Base-by-base conservation (phyloP, 352 stramenopile species). In the Pythium folliculosum region DNA sequence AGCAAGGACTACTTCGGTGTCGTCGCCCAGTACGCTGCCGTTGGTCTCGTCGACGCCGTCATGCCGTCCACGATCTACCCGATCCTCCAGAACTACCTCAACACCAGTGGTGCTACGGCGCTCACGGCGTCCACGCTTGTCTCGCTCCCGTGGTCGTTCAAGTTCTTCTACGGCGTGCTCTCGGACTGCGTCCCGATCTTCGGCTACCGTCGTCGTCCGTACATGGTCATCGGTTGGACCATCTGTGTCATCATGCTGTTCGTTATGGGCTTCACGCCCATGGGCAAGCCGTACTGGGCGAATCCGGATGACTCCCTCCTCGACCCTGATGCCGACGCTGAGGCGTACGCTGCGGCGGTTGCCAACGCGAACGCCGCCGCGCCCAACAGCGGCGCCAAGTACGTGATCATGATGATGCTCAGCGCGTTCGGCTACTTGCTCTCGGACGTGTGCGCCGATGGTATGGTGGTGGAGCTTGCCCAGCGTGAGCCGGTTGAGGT, bases 111-210 rank as follows among this genome's bases (percentile, higher is more conserved):
- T 16, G 57, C 63, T 3, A 61, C 48, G 16, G 21, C n/a, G 55
- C 27, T 66, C 27, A 64, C 68, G 14, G 68, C 68, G 0, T 43
- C 55, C 1, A 60, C 56, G 14, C 54, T 74, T 0, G 65, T 72
- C 8, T 13, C 25, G n/a, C n/a, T 65, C 22, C 70, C 65, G 43
- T 73, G 64, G 61, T 67, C 61, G 25, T 67, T 61, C 61, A 67
- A 67, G 54, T 59, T 82, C 49, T 80, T 82, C 51, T 76, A 77
- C 27, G 76, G 76, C 10, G 44, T 82, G 7, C 45, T 82, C 23
- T 77, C 76, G 3, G 76, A 80, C 54, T 77, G 72, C 43, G n/a
- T 79, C 0, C 75, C 75, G 3, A 72, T 81, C 62, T 70, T 62
- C 57, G 75, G 75, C 40, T 80, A 75, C 52, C 72, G 72, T 30